Percentiles rank a stretch among this genome's conserved stretches.
phyloP scores from a whole-genome alignment of 345 rosid genomes.

The Eucalyptus cladocalyx region DNA sequence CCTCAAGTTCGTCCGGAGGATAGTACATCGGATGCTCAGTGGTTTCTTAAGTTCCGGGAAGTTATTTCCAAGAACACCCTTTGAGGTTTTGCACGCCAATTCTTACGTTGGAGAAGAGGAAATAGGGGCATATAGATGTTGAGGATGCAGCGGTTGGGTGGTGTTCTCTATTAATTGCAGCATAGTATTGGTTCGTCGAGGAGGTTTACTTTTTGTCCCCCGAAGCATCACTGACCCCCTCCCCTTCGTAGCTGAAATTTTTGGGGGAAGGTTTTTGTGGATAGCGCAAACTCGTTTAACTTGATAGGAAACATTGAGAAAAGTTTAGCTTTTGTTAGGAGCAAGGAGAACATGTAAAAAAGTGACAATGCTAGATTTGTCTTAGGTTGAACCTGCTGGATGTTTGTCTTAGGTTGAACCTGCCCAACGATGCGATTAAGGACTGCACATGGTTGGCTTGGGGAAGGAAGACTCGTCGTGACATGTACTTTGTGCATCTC shows the following conservation, averaged over 20 bases:
- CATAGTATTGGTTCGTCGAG: background rate
- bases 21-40: constrained; percentile 48
- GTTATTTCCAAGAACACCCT: constrained; percentile 59
- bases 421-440: background rate
- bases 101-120: background rate
- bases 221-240: background rate
- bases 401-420: too few relatives aligned
- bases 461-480: background rate
- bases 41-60: constrained; percentile 65
- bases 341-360: background rate
- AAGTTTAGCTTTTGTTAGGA: background rate
- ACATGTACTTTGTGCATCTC: background rate
- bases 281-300: background rate
- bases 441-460: background rate
- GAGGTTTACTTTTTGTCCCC: background rate
- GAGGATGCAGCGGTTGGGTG: background rate
- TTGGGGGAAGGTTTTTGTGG: background rate
- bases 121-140: background rate
- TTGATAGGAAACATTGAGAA: background rate
- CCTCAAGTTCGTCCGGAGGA: constrained; percentile 10
- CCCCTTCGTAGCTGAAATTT: background rate
- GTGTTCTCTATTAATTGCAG: background rate
- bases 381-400: background rate
- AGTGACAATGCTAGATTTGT: background rate
- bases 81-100: background rate